Conservation (phyloP, 495 filamentous ascomycete species). For the Cairneyella variabilis region DNA sequence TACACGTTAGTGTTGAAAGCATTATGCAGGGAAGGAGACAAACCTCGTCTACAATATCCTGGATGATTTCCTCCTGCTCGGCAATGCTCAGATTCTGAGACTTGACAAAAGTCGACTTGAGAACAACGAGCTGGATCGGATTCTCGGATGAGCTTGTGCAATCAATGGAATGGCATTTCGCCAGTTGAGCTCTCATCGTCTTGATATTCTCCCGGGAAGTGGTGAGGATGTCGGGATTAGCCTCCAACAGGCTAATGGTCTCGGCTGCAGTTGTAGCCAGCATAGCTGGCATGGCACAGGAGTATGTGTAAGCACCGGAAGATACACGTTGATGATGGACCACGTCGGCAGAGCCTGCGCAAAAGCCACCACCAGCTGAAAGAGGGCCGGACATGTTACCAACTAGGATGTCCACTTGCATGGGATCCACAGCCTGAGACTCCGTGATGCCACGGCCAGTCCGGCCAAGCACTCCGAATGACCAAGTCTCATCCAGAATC, state of each 20-base stretch:
- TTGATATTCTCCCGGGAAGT: slow-evolving; percentile 77
- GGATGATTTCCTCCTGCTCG: slow-evolving; percentile 80
- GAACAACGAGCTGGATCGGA: slow-evolving; percentile 73
- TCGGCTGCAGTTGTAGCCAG: slow-evolving; percentile 88
- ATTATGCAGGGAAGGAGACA: slow-evolving; percentile 18
- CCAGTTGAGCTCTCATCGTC: slow-evolving; percentile 77
- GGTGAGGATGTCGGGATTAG: slow-evolving; percentile 68
- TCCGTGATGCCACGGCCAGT: slow-evolving; percentile 90
- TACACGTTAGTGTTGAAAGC: neutral
- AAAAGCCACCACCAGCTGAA: slow-evolving; percentile 92
- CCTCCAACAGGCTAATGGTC: slow-evolving; percentile 76
- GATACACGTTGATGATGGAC: slow-evolving; percentile 93
- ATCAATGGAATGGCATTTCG: slow-evolving; percentile 84
- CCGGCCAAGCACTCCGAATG: slow-evolving; percentile 89
- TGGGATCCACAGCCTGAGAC: slow-evolving; percentile 87
- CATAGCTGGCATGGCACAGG: slow-evolving; percentile 88
- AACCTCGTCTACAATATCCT: slow-evolving; percentile 93
- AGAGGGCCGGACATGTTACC: slow-evolving; percentile 86
- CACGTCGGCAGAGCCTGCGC: slow-evolving; percentile 81
- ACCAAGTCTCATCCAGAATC: slow-evolving; percentile 94
- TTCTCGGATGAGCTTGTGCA: slow-evolving; percentile 82
- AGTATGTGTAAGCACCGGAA: slow-evolving; percentile 86
- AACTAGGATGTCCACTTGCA: slow-evolving; percentile 90
- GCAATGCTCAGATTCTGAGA: slow-evolving; percentile 58
- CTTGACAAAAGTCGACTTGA: slow-evolving; percentile 76